Base-by-base conservation (phyloP, 345 rosid genomes). In the Toxicodendron radicans region DNA sequence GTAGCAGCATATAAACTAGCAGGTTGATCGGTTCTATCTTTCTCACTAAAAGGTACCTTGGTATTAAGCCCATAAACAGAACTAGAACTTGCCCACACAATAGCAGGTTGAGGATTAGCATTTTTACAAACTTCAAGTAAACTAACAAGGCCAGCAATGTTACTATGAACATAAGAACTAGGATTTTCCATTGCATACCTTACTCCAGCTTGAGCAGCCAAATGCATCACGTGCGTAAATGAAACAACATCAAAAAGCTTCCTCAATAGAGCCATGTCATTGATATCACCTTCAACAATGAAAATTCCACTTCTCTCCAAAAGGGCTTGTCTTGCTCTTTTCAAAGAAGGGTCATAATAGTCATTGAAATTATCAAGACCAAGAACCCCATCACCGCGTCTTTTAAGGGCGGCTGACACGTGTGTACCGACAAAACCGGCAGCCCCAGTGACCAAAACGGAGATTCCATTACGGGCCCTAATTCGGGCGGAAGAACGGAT, bases 391-490 rank as follows among this genome's bases (percentile, higher is more conserved):
- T 94, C 97, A 0, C 97, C 97, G 1, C 98, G 91, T 71, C 89
- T 89, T 77, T 92, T 91, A 10, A 94, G 80, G 0, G 97, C 97
- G 0, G 88, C 77, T 7, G 95, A 89, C 64, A 92, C 97, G 57
- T 94, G 98, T 48, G 97, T 91, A 7, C 98, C 98, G 43, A 94
- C 97, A 77, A 94, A 94, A 18, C 97, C 98, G 20, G 94, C 97
- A 5, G 93, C 97, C 38, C 97, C 97, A 21, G 98, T 94, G 41
- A 94, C 98, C 58, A 94, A 80, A 7, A 94, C 97, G 2, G 90
- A 87, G 75, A 90, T 77, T 41, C 97, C 97, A 10, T 79, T 86
- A 0, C 87, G 81, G 68, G 93, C 82, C 11, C 95, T 88, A 86
- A 88, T 70, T 21, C 86, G 79, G 64, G 98, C 90, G 2, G 98